A percentile compares a stretch with the other conserved stretches of the same genome.
Evolutionary conservation across 345 rosid species (phyloP).

Genomic region (Rhizophora apiculata): DNA sequence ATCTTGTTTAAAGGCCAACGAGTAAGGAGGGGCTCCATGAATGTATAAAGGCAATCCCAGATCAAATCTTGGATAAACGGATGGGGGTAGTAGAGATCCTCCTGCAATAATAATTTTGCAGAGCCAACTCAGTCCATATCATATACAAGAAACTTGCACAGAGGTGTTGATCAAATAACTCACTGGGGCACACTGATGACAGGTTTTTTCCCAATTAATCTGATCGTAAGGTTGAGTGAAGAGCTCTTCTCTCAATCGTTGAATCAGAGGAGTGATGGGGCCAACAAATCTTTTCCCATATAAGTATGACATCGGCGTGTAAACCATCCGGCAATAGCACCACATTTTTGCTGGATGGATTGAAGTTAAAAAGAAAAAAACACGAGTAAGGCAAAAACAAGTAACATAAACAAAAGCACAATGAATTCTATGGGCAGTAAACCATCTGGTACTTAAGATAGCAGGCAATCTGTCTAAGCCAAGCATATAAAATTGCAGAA

Average conservation of each 20-base stretch:
- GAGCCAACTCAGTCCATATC: background rate
- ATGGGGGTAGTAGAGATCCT: constrained; percentile 21
- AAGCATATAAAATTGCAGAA: background rate
- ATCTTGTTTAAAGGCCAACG: constrained; percentile 19
- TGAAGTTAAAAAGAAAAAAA: background rate
- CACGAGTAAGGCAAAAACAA: background rate
- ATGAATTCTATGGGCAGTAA: too few relatives aligned
- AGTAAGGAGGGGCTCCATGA: constrained; percentile 17
- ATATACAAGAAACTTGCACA: background rate
- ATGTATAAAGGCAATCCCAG: constrained; percentile 12
- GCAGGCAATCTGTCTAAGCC: too few relatives aligned
- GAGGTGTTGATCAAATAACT: background rate
- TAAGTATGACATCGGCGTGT: constrained; percentile 29
- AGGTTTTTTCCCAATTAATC: constrained; percentile 8
- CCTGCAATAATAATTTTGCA: background rate
- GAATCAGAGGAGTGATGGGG: constrained; percentile 22
- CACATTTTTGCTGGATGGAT: constrained; percentile 23
- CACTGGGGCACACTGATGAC: constrained; percentile 12
- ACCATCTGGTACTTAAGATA: background rate
- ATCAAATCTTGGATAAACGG: constrained; percentile 17
- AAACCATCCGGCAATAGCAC: constrained; percentile 24
- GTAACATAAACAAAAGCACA: background rate
- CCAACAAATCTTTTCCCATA: constrained; percentile 25
- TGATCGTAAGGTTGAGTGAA: constrained; percentile 13
- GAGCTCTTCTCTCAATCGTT: constrained; percentile 15